Conservation (phyloP, 2,329 filamentous ascomycete genomes). For the Trichoderma arundinaceum region DNA sequence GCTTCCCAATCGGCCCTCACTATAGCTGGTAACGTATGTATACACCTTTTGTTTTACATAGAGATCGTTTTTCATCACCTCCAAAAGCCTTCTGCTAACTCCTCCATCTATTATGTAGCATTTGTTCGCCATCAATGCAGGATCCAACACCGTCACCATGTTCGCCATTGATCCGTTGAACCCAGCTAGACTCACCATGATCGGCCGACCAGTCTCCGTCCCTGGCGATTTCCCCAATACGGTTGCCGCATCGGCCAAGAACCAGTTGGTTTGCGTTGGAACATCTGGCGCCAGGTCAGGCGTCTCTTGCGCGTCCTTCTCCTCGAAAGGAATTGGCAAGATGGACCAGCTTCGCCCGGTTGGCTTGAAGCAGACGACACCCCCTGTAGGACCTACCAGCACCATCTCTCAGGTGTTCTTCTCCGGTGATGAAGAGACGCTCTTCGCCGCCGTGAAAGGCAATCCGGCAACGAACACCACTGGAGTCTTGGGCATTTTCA, state of each 20-base stretch:
- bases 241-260: conserved; percentile 53
- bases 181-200: conserved; percentile 51
- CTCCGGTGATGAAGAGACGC: conserved; percentile 56
- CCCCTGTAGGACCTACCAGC: conserved; percentile 62
- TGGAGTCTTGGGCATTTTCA: conserved; percentile 61
- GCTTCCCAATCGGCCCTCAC: conserved; percentile 57
- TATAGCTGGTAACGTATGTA: conserved; percentile 55
- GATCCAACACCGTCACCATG: conserved; percentile 59
- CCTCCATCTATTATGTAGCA: conserved; percentile 43
- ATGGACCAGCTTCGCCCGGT: conserved; percentile 56
- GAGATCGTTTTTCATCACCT: not conserved
- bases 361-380: conserved; percentile 60
- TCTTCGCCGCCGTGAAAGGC: conserved; percentile 66
- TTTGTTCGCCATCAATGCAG: conserved; percentile 60
- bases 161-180: conserved; percentile 51
- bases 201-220: conserved; percentile 51
- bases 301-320: conserved; percentile 52
- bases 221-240: conserved; percentile 60
- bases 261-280: conserved; percentile 54
- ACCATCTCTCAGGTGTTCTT: conserved; percentile 67
- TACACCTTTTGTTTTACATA: no score
- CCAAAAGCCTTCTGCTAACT: not conserved
- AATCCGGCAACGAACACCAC: conserved; percentile 59
- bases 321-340: conserved; percentile 44
- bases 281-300: conserved; percentile 52